Evolutionary conservation across 2,329 filamentous ascomycete genomes (phyloP).

Genomic region (Ceratocystis destructans): DNA sequence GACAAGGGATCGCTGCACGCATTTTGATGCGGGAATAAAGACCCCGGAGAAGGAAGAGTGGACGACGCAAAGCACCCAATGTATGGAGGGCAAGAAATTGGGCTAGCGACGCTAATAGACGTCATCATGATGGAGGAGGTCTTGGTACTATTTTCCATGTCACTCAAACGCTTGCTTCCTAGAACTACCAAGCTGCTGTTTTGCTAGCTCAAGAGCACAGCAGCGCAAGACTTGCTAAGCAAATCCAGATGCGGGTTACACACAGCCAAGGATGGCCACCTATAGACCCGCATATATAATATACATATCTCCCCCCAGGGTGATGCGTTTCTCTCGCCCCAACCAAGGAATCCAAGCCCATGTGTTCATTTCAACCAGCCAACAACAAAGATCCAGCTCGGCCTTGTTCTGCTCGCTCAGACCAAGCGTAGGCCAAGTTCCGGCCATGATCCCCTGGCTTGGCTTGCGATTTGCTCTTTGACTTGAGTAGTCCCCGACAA

Average conservation of each 20-base stretch:
- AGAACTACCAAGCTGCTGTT: too few species aligned
- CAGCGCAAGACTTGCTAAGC: background rate
- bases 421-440: background rate
- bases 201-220: background rate
- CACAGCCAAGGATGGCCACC: background rate
- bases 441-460: background rate
- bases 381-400: background rate
- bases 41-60: background rate
- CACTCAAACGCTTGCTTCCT: too few species aligned
- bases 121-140: background rate
- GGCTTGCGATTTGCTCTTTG: background rate
- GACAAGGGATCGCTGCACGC: background rate
- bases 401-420: slow-evolving; percentile 5
- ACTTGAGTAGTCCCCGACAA: background rate
- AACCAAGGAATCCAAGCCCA: background rate
- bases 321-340: background rate
- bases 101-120: background rate
- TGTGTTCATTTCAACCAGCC: slow-evolving; percentile 3
- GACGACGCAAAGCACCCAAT: background rate
- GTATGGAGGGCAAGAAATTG: background rate
- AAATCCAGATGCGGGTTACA: background rate
- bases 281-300: background rate
- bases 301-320: background rate
- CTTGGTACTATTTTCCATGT: too few species aligned
- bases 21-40: background rate